phyloP scores from a whole-genome alignment of 352 stramenopile species.

The Phytopythium oedochilum region DNA sequence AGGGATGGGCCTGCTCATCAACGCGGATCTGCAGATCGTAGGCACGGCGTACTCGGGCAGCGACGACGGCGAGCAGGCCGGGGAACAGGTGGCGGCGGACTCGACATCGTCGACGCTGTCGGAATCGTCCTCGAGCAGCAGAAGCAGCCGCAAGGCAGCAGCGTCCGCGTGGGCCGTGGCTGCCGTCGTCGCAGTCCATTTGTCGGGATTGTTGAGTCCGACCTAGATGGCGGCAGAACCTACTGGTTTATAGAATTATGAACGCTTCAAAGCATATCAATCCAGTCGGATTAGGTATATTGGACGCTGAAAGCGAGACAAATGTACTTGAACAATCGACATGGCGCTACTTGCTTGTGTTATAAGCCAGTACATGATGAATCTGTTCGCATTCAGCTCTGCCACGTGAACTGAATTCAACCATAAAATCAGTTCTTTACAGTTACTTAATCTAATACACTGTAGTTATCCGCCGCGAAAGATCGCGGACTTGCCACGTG shows the following conservation, averaged over 20 bases:
- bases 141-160: background rate
- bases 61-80: background rate
- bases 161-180: background rate
- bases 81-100: too few relatives aligned
- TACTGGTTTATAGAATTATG: background rate
- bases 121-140: background rate
- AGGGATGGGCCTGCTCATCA: constrained; percentile 19
- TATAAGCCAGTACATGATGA: too few relatives aligned
- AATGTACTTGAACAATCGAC: too few relatives aligned
- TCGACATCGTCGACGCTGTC: background rate
- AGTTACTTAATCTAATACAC: too few relatives aligned
- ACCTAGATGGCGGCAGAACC: background rate
- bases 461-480: background rate
- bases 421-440: too few relatives aligned
- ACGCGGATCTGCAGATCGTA: constrained; percentile 22
- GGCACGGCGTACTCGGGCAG: constrained; percentile 21
- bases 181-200: background rate
- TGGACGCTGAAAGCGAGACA: too few relatives aligned
- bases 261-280: too few relatives aligned
- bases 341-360: too few relatives aligned
- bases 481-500: background rate
- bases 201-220: too few relatives aligned
- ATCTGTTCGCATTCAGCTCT: too few relatives aligned
- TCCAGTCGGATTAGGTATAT: too few relatives aligned
- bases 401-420: background rate